phyloP scores from a whole-genome alignment of 192 early-diverging fungal genomes.

The Rhizophagus prolifer region DNA sequence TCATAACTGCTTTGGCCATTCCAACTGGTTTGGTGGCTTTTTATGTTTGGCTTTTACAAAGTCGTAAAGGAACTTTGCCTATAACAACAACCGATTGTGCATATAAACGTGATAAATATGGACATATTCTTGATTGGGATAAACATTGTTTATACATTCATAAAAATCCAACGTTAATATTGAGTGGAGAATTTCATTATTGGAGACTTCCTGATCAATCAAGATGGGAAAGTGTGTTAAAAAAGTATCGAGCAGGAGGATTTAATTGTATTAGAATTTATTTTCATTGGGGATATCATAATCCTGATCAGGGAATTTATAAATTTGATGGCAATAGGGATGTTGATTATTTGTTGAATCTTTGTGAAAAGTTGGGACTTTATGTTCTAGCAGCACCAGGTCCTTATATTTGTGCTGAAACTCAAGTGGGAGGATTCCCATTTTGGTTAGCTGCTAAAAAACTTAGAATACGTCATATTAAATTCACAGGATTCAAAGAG shows the following conservation, averaged over 20 bases:
- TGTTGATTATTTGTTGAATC: slow-evolving; percentile 63
- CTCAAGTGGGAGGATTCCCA: slow-evolving; percentile 73
- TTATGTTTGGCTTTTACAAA: slow-evolving; percentile 19
- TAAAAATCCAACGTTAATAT: slow-evolving; percentile 63
- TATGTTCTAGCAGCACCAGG: slow-evolving; percentile 83
- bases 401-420: slow-evolving; percentile 81
- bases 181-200: slow-evolving; percentile 85
- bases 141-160: slow-evolving; percentile 66
- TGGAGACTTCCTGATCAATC: slow-evolving; percentile 72
- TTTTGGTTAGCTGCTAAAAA: slow-evolving; percentile 77
- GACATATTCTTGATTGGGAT: slow-evolving; percentile 64
- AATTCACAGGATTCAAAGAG: slow-evolving; percentile 59
- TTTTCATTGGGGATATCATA: slow-evolving; percentile 89
- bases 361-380: slow-evolving; percentile 73
- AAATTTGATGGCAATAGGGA: slow-evolving; percentile 73
- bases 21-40: neutral
- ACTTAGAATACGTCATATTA: slow-evolving; percentile 71
- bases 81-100: slow-evolving; percentile 42
- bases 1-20: neutral
- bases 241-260: slow-evolving; percentile 70
- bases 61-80: slow-evolving; percentile 34
- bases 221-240: slow-evolving; percentile 68
- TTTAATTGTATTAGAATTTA: slow-evolving; percentile 83
- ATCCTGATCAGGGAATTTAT: slow-evolving; percentile 68
- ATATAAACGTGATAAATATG: slow-evolving; percentile 39